Base-by-base conservation (phyloP, 768 basidiomycete species). In the Xanthoconium stramineum region DNA sequence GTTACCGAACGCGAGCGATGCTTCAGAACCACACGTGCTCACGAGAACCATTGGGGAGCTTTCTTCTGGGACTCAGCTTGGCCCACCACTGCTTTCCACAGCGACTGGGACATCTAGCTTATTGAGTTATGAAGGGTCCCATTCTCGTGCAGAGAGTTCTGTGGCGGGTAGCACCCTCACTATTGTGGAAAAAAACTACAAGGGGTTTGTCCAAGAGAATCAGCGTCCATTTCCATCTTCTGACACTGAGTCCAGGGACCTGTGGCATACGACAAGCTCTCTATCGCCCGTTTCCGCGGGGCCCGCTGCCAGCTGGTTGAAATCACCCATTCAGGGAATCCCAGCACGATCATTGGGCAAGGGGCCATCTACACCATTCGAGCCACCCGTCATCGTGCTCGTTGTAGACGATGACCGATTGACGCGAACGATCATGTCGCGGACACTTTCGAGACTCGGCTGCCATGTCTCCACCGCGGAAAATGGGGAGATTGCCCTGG, bases 321-420 rank as follows among this genome's bases (percentile, higher is more conserved):
- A 50, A 37, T 52, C 56, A 17, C 57, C 57, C n/a, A 29, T 58
- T 46, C 61, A 59, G 33, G 58, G 40, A 30, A 47, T 55, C 14
- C 50, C 52, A 19, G 37, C 52, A 8, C 57, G 65, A 5, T 42
- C 56, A 9, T 52, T 55, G 48, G 59, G 56, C 30, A 58, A 55
- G 50, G 59, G 54, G 3, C 9, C 20, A n/a, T 46, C 58, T 28
- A 29, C 14, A 14, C 47, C 71, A 38, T 76, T 84, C 40, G 82
- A 84, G 51, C 70, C 76, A 6, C 80, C 78, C 9, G 66, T 91
- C 61, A 77, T 78, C 14, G 89, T 89, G 45, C 76, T 92, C 19
- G 89, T 93, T 4, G 91, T 93, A 0, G 91, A 93, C 62, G 90
- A 94, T 64, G 93, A 95, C 69, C 71, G 78, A 12, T 70, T 94